Evolutionary conservation across 164 flowering plant species (phyloP), one percentile per base, ranked within the genome.

Genomic region (Magnolia sinica): DNA sequence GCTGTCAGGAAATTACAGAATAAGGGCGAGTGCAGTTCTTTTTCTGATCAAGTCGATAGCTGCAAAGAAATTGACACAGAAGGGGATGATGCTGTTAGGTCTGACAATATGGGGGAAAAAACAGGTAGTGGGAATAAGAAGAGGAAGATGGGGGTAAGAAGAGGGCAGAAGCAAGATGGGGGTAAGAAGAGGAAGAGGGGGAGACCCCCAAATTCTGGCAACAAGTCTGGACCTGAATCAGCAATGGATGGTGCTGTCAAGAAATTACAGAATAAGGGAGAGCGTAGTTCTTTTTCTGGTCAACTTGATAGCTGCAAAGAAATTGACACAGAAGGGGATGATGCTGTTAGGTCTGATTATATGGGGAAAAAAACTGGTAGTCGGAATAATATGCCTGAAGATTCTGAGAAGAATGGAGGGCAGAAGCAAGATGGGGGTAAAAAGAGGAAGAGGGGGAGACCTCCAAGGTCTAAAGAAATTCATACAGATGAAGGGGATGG

Each of bases 361-460:
- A 31, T 1, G 5, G 73, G 20, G 24, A 24, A 20, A 11, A 27
- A 69, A 11, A 18, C 58, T 70, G 27, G 59, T 14, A 70, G 14
- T 18, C 24, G 9, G 22, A 1, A 0, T 45, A 70, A n/a, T 50
- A n/a, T 2, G 8, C 55, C 13, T 70, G 24, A n/a, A 45, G 58
- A 14, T 70, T 70, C 49, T 9, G 66, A 29, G 8, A 8, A 31
- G 31, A 58, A 52, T 19, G 11, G 1, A 51, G 51, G 23, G 20
- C 16, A n/a, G 22, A 69, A 45, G 23, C 16, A 19, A 70, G 22
- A 31, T 76, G 16, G 8, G 11, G 73, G 49, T 76, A 20, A 50
- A 22, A 59, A 50, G 63, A 64, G 70, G 61, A 65, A 65, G 22
- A 20, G 20, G n/a, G 20, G 68, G 68, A 73, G 64, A 63, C 55